These are phyloP conservation scores for Ophidiomyces ophidiicola DNA, from an alignment of 2,329 filamentous ascomycete genomes.

Conservation along the genomic window DNA sequence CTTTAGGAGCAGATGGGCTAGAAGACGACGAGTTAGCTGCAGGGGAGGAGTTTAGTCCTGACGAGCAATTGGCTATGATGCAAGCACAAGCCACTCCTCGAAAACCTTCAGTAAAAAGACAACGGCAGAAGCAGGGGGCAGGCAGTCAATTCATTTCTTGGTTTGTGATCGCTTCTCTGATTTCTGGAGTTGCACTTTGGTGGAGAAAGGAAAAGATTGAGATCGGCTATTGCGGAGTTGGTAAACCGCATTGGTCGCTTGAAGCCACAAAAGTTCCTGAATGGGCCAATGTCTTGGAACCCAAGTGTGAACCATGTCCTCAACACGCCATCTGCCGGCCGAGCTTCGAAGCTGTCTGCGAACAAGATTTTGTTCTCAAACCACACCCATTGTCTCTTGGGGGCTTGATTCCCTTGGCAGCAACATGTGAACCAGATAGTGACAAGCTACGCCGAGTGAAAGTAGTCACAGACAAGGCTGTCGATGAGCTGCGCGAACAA, in stretches of 20 bases:
- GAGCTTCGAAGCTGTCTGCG: constrained; percentile 65
- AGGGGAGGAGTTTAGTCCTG: constrained; percentile 87
- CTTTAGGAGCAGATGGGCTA: constrained; percentile 32
- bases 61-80: constrained; percentile 72
- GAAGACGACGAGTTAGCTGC: constrained; percentile 52
- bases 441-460: constrained; percentile 81
- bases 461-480: constrained; percentile 71
- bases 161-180: constrained; percentile 56
- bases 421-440: constrained; percentile 88
- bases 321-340: constrained; percentile 78
- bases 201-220: constrained; percentile 94
- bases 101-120: constrained; percentile 19
- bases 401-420: constrained; percentile 70
- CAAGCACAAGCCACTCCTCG: constrained; percentile 48
- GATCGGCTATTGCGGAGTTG: constrained; percentile 87
- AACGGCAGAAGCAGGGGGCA: constrained; percentile 30
- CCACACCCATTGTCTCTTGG: constrained; percentile 71
- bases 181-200: constrained; percentile 64
- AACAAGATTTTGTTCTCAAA: constrained; percentile 74
- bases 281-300: constrained; percentile 57
- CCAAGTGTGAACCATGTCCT: constrained; percentile 81
- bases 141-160: constrained; percentile 52
- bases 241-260: constrained; percentile 48
- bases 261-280: constrained; percentile 58
- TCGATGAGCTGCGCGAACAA: constrained; percentile 74